Conservation (phyloP, 2,329 filamentous ascomycete species). For the Achaetomium macrosporum region DNA sequence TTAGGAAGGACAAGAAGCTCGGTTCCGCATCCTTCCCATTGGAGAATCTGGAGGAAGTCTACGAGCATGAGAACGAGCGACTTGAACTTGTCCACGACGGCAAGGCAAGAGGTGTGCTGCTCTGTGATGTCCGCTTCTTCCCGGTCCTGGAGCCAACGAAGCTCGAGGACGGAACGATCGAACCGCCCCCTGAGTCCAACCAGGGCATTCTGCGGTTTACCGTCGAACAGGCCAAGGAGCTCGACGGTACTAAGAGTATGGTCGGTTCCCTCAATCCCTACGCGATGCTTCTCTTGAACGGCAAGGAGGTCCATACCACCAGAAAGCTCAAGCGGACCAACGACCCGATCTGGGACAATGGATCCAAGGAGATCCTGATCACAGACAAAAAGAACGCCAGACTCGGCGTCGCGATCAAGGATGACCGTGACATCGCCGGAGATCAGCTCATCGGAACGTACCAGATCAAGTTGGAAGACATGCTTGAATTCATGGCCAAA, state of each 20-base stretch:
- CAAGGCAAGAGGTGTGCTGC: slow-evolving; percentile 72
- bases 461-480: slow-evolving; percentile 91
- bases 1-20: slow-evolving; percentile 93
- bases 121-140: slow-evolving; percentile 88
- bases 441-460: slow-evolving; percentile 88
- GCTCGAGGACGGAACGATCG: slow-evolving; percentile 67
- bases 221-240: slow-evolving; percentile 91
- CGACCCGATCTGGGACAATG: slow-evolving; percentile 92
- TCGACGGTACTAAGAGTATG: slow-evolving; percentile 87
- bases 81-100: slow-evolving; percentile 81
- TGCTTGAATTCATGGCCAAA: slow-evolving; percentile 84
- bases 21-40: slow-evolving; percentile 80
- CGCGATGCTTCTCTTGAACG: slow-evolving; percentile 79
- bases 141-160: slow-evolving; percentile 73
- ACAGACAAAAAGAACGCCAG: slow-evolving; percentile 88
- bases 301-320: slow-evolving; percentile 82
- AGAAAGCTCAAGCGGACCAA: slow-evolving; percentile 96
- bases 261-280: slow-evolving; percentile 91
- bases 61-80: slow-evolving; percentile 75
- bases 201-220: slow-evolving; percentile 93
- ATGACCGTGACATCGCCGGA: slow-evolving; percentile 77
- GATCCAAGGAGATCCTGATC: slow-evolving; percentile 88
- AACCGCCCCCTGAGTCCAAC: slow-evolving; percentile 80
- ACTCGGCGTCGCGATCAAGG: slow-evolving; percentile 88
- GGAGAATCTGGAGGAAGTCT: slow-evolving; percentile 71